Percentiles rank a stretch among this genome's conserved stretches.
These are phyloP conservation scores for Ogataea populi-albae DNA, from an alignment of 805 yeast genomes.

Conservation along the genomic window DNA sequence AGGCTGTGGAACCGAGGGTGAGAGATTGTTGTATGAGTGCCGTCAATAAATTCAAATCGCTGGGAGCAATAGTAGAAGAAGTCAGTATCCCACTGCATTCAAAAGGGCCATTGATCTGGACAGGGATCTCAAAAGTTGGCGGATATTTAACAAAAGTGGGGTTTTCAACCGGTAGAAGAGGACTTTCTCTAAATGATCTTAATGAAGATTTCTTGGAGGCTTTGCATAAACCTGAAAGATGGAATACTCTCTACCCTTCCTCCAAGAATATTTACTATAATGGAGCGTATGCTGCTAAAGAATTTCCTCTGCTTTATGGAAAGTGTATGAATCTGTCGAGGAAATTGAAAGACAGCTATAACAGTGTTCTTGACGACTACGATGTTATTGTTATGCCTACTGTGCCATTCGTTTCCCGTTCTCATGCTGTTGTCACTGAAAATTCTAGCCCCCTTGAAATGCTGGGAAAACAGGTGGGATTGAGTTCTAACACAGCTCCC, in stretches of 20 bases:
- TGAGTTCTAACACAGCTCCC: constrained; percentile 35
- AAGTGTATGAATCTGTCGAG: constrained; percentile 33
- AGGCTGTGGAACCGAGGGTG: constrained; percentile 30
- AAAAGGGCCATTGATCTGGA: constrained; percentile 37
- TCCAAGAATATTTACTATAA: constrained; percentile 20
- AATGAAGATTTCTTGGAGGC: constrained; percentile 8
- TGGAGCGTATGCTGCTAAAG: constrained; percentile 31
- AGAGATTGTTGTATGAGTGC: constrained; percentile 26
- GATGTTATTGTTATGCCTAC: constrained; percentile 36
- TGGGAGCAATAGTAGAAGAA: constrained; percentile 35
- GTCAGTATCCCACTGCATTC: constrained; percentile 36
- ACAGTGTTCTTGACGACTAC: constrained; percentile 26
- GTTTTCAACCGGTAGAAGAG: constrained; percentile 20
- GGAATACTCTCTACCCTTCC: constrained; percentile 14
- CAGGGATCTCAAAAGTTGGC: constrained; percentile 28
- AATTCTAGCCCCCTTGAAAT: constrained; percentile 24
- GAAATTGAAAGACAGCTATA: constrained; percentile 31
- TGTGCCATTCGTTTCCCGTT: constrained; percentile 27
- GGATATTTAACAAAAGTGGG: constrained; percentile 16
- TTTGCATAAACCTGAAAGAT: constrained; percentile 8
- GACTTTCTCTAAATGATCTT: constrained; percentile 12
- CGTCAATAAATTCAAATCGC: constrained; percentile 25
- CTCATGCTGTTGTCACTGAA: constrained; percentile 20
- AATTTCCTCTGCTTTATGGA: constrained; percentile 33
- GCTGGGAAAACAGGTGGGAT: constrained; percentile 28